Evolutionary conservation across 2,329 filamentous ascomycete species (phyloP), one percentile per base, ranked within the genome.

Genomic region (Aureobasidium sp.): DNA sequence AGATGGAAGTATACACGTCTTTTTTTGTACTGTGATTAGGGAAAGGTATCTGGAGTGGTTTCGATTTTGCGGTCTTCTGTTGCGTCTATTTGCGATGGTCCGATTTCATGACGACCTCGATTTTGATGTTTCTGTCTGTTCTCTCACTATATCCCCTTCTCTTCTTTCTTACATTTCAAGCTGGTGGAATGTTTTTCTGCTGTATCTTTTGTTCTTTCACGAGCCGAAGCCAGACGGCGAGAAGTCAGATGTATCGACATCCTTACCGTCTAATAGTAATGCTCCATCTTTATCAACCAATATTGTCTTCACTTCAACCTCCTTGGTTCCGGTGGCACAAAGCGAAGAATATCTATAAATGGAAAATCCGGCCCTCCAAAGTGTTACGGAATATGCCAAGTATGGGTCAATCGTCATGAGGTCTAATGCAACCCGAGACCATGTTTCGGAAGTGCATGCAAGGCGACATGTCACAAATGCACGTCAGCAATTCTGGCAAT

Each of bases 191-290:
- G 54, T 30, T 10, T 48, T 59, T 21, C 45, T 45, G 32, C 25
- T 49, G 10, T 29, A 44, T 16, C 49, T 37, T 32, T 27, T 27
- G n/a, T 29, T 36, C 36, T 37, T n/a, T 37, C 21, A 48, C n/a
- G 54, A 59, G 54, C 54, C 54, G 54, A 59, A 59, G 29, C 54
- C 54, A 59, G 54, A 16, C 54, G 54, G 54, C 54, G 30, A 34
- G 51, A 55, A 25, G 51, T 55, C 53, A 57, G 41, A 45, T 57
- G 7, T 13, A 32, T 59, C 45, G 45, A 50, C 45, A 59, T 59
- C 27, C 45, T 59, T 59, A 50, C 57, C 54, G 54, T 59, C 54
- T 59, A 59, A 59, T 59, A 34, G 30, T 59, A 49, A 59, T 49
- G 57, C 57, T 59, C 44, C 34, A 57, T 57, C 32, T 32, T 42